Conservation (phyloP, 1,284 basidiomycete genomes). For the Vanrija pseudolonga region DNA sequence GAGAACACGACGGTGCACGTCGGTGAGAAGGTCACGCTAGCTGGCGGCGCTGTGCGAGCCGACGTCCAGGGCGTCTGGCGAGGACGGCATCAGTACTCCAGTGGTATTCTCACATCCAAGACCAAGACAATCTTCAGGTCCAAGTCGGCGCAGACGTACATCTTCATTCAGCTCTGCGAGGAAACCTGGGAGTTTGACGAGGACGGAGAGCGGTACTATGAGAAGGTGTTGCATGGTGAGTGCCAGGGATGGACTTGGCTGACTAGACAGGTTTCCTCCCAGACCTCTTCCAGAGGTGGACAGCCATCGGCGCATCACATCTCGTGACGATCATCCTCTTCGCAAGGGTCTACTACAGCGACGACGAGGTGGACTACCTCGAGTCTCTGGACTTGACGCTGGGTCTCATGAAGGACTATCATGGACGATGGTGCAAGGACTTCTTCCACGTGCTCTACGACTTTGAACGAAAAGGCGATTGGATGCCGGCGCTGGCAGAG, state of each 20-base stretch:
- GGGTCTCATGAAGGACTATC: slow-evolving; percentile 67
- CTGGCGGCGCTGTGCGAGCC: slow-evolving; percentile 65
- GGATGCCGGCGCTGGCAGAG: slow-evolving; percentile 77
- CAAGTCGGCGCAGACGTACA: slow-evolving; percentile 75
- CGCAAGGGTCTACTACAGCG: slow-evolving; percentile 87
- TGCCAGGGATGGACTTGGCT: slow-evolving; percentile 8
- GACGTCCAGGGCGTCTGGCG: slow-evolving; percentile 68
- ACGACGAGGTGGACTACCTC: slow-evolving; percentile 68
- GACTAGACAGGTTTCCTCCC: slow-evolving; percentile 63
- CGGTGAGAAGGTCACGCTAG: slow-evolving; percentile 56
- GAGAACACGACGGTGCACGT: slow-evolving; percentile 54
- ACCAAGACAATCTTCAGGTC: slow-evolving; percentile 90
- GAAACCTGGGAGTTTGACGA: slow-evolving; percentile 98
- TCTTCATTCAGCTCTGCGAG: slow-evolving; percentile 92
- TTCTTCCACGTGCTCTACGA: slow-evolving; percentile 94
- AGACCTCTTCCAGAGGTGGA: slow-evolving; percentile 75
- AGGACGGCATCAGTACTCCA: slow-evolving; percentile 56
- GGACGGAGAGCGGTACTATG: slow-evolving; percentile 91
- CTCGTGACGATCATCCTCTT: slow-evolving; percentile 92
- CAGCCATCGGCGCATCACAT: slow-evolving; percentile 80
- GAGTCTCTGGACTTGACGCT: slow-evolving; percentile 50
- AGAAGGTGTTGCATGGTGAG: slow-evolving; percentile 80
- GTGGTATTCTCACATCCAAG: slow-evolving; percentile 72
- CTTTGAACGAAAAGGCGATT: slow-evolving; percentile 79
- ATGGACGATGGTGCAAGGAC: slow-evolving; percentile 84